Evolutionary conservation across 1,139 yeast species (phyloP).

Genomic region (Saccharomyces hybrid): DNA sequence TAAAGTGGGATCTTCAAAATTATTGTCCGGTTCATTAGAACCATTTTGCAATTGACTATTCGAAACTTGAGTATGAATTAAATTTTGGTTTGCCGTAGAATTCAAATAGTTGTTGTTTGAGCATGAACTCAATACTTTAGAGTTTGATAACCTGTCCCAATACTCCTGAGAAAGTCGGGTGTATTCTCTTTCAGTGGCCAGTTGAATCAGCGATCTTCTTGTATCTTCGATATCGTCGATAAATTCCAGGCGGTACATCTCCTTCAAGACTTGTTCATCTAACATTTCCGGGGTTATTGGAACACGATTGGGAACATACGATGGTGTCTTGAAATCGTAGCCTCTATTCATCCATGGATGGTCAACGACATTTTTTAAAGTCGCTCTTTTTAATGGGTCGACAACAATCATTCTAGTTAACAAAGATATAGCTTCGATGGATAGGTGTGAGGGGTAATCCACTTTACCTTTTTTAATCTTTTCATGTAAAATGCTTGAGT

Average conservation of each 20-base stretch:
- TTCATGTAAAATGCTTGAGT: constrained; percentile 86
- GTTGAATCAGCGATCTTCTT: constrained; percentile 45
- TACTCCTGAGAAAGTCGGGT: constrained; percentile 34
- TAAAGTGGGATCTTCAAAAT: constrained; percentile 70
- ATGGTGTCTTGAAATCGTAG: constrained; percentile 64
- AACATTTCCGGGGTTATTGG: constrained; percentile 63
- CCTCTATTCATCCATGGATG: constrained; percentile 97
- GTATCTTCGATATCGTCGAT: constrained; percentile 57
- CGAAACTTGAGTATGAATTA: constrained; percentile 1
- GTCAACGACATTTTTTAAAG: constrained; percentile 65
- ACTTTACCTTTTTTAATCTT: constrained; percentile 90
- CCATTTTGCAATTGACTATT: constrained; percentile 1
- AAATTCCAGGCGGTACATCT: constrained; percentile 74
- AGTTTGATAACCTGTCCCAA: constrained; percentile 17
- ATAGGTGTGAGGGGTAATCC: constrained; percentile 79
- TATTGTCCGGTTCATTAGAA: background rate
- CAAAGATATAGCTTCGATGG: constrained; percentile 76
- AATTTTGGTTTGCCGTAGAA: constrained; percentile 6
- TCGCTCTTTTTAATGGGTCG: constrained; percentile 74
- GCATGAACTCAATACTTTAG: constrained; percentile 10
- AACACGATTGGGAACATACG: constrained; percentile 64
- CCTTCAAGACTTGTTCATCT: constrained; percentile 59
- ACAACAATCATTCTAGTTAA: constrained; percentile 88
- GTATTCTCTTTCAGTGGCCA: constrained; percentile 64
- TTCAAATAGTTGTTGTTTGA: constrained; percentile 5